Evolutionary conservation across 768 basidiomycete genomes (phyloP).

Genomic region (Suillus spraguei): DNA sequence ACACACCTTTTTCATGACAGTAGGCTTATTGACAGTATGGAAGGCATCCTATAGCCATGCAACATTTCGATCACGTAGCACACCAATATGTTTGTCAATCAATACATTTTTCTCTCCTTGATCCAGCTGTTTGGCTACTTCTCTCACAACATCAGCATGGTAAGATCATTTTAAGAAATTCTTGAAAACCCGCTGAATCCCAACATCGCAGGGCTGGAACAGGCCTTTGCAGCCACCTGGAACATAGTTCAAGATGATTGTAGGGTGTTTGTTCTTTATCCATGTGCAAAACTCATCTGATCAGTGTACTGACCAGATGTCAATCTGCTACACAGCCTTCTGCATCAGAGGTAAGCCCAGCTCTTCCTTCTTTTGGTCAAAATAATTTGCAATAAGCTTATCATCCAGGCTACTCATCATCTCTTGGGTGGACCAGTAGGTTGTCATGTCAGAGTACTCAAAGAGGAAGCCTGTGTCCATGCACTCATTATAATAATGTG

Average conservation of each 20-base stretch:
- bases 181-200: no score
- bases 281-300: constrained; percentile 36
- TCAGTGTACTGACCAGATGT: constrained; percentile 41
- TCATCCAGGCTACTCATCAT: constrained; percentile 33
- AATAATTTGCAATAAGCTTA: constrained; percentile 36
- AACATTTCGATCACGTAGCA: no score
- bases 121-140: no score
- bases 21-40: no score
- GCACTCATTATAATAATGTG: constrained; percentile 24
- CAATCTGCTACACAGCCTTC: constrained; percentile 33
- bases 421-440: constrained; percentile 31
- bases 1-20: no score
- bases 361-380: constrained; percentile 7
- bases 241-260: constrained; percentile 31
- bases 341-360: constrained; percentile 21
- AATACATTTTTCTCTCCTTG: no score
- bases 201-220: no score
- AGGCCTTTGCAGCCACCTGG: no score
- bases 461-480: constrained; percentile 25
- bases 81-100: no score
- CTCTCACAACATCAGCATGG: no score
- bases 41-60: no score
- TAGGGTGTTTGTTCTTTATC: constrained; percentile 34
- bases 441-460: constrained; percentile 25
- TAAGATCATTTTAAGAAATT: no score